Base-by-base conservation (phyloP, 176 grass and related monocot species). In the Lolium perenne region DNA sequence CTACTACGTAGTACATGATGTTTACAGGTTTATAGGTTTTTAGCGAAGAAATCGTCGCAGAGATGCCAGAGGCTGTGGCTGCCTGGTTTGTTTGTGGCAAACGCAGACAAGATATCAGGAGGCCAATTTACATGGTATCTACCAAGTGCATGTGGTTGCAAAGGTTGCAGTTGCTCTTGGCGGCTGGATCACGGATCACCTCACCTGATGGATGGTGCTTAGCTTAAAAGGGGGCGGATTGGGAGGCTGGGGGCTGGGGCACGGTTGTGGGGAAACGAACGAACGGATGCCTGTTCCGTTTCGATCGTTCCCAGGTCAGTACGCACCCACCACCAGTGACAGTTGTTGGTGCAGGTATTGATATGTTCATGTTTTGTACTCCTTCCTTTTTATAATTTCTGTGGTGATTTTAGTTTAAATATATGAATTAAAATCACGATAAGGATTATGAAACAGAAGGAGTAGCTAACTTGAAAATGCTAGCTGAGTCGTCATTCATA, bases 181-280 rank as follows among this genome's bases (percentile, higher is more conserved):
- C 3, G 40, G n/a, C 41, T 73, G 70, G 70, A 73, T 46, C 69
- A 71, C 10, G 68, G 68, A 71, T 73, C 70, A 14, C n/a, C 43
- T 73, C 11, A 23, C 10, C 70, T 73, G 43, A 73, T 71, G 40
- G 69, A 71, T 23, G 23, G 70, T 73, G 71, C 46, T 16, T 16
- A 50, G 21, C 71, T 74, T 23, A 4, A 26, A 74, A 26, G 45
- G 21, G 71, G 16, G 59, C 15, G 12, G 25, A 5, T 10, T n/a
- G n/a, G 43, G 8, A 10, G 23, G 25, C 16, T 76, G 49, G 15
- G 49, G 20, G 49, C 11, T 70, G 74, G 21, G 74, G 10, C 49
- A 76, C 48, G 73, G 73, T 17, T 23, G 8, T 29, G 47, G 7
- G 53, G 48, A 32, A 53, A 71, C n/a, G 67, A 15, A 38, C 2